These are phyloP conservation scores for Malassezia nana DNA, from an alignment of 1,284 basidiomycete species.

Conservation along the genomic window DNA sequence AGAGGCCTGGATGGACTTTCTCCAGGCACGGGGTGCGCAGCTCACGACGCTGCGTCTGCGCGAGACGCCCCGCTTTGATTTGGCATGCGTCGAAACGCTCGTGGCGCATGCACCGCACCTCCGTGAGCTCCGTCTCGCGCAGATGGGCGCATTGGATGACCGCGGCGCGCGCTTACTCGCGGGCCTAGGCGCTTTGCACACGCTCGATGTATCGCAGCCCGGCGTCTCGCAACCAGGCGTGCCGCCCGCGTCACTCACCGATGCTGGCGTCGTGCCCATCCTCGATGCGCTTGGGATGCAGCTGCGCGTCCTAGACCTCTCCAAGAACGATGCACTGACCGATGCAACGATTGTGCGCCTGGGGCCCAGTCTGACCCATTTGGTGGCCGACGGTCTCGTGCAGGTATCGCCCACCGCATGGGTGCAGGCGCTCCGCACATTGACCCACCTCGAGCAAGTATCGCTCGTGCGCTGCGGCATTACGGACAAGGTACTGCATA, in stretches of 20 bases:
- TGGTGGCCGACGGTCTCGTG: constrained; percentile 47
- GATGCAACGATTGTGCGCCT: constrained; percentile 61
- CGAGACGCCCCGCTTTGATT: constrained; percentile 71
- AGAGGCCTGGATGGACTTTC: constrained; percentile 66
- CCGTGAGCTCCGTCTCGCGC: constrained; percentile 63
- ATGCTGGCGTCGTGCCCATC: constrained; percentile 57
- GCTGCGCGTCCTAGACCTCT: constrained; percentile 57
- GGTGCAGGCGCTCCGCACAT: neutral
- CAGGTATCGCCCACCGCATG: constrained; percentile 10
- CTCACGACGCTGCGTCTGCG: constrained; percentile 67
- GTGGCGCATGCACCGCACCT: constrained; percentile 59
- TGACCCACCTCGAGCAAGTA: constrained; percentile 47
- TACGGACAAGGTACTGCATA: constrained; percentile 55
- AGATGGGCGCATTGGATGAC: constrained; percentile 58
- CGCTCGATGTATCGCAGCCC: constrained; percentile 60
- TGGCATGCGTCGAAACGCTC: constrained; percentile 60
- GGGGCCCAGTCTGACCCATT: constrained; percentile 53
- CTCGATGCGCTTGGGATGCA: constrained; percentile 54
- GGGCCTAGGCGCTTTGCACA: constrained; percentile 52
- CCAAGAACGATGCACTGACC: constrained; percentile 57
- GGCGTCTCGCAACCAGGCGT: constrained; percentile 46
- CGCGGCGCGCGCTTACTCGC: constrained; percentile 28
- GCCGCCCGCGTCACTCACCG: constrained; percentile 52
- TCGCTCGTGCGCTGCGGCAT: constrained; percentile 50
- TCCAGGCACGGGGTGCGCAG: constrained; percentile 56